These are phyloP conservation scores for Jaapia argillacea DNA, from an alignment of 768 basidiomycete species.

Conservation along the genomic window DNA sequence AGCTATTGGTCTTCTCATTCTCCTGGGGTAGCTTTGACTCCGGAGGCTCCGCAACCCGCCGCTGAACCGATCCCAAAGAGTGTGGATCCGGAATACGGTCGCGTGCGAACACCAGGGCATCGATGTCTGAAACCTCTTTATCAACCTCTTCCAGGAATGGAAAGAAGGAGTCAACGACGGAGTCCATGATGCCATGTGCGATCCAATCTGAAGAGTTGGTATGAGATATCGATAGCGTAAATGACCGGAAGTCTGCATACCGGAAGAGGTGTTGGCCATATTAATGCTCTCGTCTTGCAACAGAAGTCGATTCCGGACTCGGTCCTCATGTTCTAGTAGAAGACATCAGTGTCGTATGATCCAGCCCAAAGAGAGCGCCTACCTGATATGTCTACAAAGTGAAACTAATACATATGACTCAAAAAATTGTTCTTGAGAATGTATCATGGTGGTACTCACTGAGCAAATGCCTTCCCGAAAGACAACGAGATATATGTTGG, in stretches of 20 bases:
- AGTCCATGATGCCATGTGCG: slow-evolving; percentile 85
- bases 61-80: too few species aligned
- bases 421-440: background rate
- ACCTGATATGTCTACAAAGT: slow-evolving; percentile 80
- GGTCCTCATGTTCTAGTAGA: slow-evolving; percentile 58
- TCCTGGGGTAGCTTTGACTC: too few species aligned
- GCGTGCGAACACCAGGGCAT: slow-evolving; percentile 49
- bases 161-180: slow-evolving; percentile 90
- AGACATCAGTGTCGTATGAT: slow-evolving; percentile 1
- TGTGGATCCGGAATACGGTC: too few species aligned
- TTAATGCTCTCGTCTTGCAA: slow-evolving; percentile 49
- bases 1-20: too few species aligned
- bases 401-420: slow-evolving; percentile 48
- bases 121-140: slow-evolving; percentile 69
- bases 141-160: slow-evolving; percentile 77
- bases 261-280: slow-evolving; percentile 45
- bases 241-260: slow-evolving; percentile 26
- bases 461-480: slow-evolving; percentile 82
- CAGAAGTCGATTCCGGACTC: slow-evolving; percentile 63
- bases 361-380: slow-evolving; percentile 2
- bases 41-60: background rate
- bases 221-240: background rate
- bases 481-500: slow-evolving; percentile 83
- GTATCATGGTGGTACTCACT: slow-evolving; percentile 27
- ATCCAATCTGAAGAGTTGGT: slow-evolving; percentile 64